Conservation (phyloP, 192 early-diverging fungal genomes). For the Coemansia sp. region DNA sequence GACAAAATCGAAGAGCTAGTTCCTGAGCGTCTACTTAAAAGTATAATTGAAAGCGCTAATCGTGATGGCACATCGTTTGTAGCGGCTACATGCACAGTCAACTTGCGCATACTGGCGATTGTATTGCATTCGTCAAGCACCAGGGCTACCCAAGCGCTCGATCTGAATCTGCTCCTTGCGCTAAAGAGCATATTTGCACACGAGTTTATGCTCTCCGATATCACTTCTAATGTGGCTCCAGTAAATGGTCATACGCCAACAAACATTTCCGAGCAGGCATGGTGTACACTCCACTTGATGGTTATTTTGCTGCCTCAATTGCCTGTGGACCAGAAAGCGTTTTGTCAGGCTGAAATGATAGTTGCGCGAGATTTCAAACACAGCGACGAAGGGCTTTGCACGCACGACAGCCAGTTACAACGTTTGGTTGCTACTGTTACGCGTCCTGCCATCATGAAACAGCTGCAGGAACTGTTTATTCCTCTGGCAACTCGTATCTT, state of each 20-base stretch:
- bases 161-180: constrained; percentile 9
- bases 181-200: constrained; percentile 15
- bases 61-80: constrained; percentile 39
- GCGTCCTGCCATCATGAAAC: constrained; percentile 16
- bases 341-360: constrained; percentile 4
- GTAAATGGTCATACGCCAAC: neutral
- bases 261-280: constrained; percentile 20
- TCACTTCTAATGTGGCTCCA: neutral
- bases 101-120: constrained; percentile 26
- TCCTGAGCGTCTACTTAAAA: constrained; percentile 56
- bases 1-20: constrained; percentile 62
- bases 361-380: neutral
- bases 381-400: neutral
- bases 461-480: constrained; percentile 51
- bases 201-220: neutral
- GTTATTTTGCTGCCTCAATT: constrained; percentile 25
- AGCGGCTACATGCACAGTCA: neutral
- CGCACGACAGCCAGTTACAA: neutral
- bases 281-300: constrained; percentile 34
- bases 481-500: constrained; percentile 76
- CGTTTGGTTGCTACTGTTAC: constrained; percentile 8
- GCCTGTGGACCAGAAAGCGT: constrained; percentile 3
- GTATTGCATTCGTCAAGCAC: constrained; percentile 16
- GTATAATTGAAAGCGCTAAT: constrained; percentile 60
- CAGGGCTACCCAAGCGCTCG: constrained; percentile 25